These are phyloP conservation scores for Smittium mucronatum DNA, from an alignment of 371 early-diverging fungal species.

Conservation along the genomic window DNA sequence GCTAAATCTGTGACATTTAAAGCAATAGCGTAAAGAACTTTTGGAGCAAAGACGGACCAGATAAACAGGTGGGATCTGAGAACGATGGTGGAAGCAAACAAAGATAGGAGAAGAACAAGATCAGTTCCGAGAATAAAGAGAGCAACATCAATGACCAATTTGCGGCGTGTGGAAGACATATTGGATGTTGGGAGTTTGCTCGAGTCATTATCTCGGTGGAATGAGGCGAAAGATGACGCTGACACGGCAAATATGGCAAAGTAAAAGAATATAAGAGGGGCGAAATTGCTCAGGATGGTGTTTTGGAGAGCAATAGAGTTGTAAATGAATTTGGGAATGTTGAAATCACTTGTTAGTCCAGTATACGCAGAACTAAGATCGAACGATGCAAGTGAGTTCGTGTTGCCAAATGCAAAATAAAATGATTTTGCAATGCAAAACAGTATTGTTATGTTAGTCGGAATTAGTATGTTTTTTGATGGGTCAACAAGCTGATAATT, in stretches of 20 bases:
- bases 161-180: not conserved
- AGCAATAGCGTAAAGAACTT: constrained; percentile 54
- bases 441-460: constrained; percentile 2
- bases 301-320: not conserved
- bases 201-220: not conserved
- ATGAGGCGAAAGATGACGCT: not conserved
- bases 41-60: constrained; percentile 78
- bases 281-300: not conserved
- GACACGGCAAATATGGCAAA: constrained; percentile 51
- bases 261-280: constrained; percentile 38
- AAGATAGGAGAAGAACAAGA: not conserved
- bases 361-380: constrained; percentile 67
- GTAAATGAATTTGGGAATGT: not conserved
- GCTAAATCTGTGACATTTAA: not conserved
- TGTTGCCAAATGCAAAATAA: constrained; percentile 43
- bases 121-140: constrained; percentile 19
- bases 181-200: not conserved
- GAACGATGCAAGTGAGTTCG: constrained; percentile 62
- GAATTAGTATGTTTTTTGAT: not conserved
- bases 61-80: constrained; percentile 64
- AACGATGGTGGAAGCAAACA: constrained; percentile 22
- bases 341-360: constrained; percentile 39
- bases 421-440: constrained; percentile 28
- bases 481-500: not conserved
- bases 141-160: constrained; percentile 32